Conservation (phyloP, 148 eudicot species). For the Silene uniflora region DNA sequence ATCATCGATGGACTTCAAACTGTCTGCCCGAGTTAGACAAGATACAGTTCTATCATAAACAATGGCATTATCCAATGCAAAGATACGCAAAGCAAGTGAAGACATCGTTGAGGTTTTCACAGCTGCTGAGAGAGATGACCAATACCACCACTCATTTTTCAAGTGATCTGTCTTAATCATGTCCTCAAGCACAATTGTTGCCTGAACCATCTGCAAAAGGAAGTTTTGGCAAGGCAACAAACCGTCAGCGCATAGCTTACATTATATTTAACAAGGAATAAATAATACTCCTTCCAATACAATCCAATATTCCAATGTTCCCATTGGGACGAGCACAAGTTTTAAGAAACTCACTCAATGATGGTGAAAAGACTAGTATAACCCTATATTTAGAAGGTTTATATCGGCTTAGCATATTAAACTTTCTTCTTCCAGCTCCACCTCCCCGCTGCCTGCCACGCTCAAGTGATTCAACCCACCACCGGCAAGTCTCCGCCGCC, state of each 20-base stretch:
- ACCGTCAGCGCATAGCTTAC: background rate
- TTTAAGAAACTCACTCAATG: too few relatives aligned
- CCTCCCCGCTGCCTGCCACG: too few relatives aligned
- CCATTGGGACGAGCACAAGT: background rate
- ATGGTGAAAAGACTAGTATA: background rate
- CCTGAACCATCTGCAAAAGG: conserved; percentile 60
- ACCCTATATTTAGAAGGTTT: background rate
- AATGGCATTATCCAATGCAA: conserved; percentile 60
- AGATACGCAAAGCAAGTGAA: conserved; percentile 61
- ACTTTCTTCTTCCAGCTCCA: too few relatives aligned
- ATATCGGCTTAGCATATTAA: too few relatives aligned
- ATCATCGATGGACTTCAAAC: conserved; percentile 22
- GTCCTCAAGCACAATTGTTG: conserved; percentile 60
- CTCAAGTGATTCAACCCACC: background rate
- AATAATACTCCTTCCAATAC: background rate
- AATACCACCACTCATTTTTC: conserved; percentile 65
- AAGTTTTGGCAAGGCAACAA: background rate
- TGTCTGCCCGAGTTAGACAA: conserved; percentile 21
- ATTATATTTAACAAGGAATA: background rate
- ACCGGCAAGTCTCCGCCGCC: background rate
- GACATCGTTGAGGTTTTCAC: conserved; percentile 58
- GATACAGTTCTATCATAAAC: conserved; percentile 36
- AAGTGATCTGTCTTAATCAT: conserved; percentile 63
- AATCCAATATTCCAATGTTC: background rate
- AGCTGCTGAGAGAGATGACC: conserved; percentile 78